phyloP scores from a whole-genome alignment of 805 yeast genomes.

The Metschnikowia peoriensis region DNA sequence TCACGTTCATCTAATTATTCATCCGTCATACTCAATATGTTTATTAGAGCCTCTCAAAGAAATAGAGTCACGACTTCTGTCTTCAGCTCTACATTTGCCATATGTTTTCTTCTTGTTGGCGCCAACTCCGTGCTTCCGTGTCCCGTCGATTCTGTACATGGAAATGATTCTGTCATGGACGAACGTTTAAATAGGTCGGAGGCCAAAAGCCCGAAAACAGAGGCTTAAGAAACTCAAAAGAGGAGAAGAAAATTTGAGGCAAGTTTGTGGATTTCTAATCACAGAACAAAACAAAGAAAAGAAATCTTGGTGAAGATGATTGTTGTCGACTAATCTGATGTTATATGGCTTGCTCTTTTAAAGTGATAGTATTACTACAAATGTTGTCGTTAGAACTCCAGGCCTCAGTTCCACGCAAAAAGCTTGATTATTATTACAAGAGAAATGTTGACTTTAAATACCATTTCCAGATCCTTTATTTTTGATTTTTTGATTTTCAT shows the following conservation, averaged over 20 bases:
- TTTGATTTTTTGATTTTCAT: no score
- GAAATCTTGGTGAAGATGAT: no score
- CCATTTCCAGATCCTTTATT: no score
- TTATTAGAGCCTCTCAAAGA: conserved; percentile 56
- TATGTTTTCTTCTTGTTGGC: conserved; percentile 56
- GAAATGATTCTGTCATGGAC: conserved; percentile 40
- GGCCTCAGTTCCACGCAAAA: no score
- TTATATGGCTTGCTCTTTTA: no score
- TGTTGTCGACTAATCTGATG: no score
- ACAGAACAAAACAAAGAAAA: no score
- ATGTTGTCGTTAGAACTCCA: no score
- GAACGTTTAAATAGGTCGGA: conserved; percentile 21
- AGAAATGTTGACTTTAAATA: no score
- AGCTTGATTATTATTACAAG: no score
- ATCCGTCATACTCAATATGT: conserved; percentile 33
- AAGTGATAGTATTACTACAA: no score
- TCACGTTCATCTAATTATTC: not conserved
- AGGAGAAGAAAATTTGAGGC: not conserved
- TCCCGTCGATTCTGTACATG: conserved; percentile 42
- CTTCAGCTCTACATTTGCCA: conserved; percentile 71
- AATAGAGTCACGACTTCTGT: conserved; percentile 59
- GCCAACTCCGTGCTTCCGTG: conserved; percentile 53
- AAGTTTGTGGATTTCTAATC: not conserved
- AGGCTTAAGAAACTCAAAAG: not conserved
- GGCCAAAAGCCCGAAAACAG: conserved; percentile 1